These are phyloP conservation scores for Golovinomyces cichoracearum DNA, from an alignment of 2,329 filamentous ascomycete genomes.

Conservation along the genomic window DNA sequence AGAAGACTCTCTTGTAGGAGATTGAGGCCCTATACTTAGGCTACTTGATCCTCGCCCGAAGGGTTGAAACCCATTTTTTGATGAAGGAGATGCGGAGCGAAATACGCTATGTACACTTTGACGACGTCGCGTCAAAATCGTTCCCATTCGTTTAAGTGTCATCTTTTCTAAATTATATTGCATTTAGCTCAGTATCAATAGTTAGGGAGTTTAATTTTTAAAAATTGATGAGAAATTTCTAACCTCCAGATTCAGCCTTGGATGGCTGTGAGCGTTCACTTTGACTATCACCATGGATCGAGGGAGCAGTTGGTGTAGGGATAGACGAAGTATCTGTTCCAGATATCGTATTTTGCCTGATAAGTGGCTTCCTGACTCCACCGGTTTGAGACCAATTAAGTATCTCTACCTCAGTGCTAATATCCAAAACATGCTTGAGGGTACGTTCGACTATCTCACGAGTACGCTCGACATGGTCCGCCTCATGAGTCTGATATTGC, in stretches of 20 bases:
- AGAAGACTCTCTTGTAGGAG: slow-evolving; percentile 31
- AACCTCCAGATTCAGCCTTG: slow-evolving; percentile 1
- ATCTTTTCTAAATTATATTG: not conserved
- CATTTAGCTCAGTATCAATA: not conserved
- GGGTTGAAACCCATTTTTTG: slow-evolving; percentile 24
- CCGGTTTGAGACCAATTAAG: slow-evolving; percentile 33
- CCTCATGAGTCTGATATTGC: slow-evolving; percentile 76
- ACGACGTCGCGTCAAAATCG: slow-evolving; percentile 38
- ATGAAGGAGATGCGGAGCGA: slow-evolving; percentile 28
- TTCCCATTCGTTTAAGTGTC: slow-evolving; percentile 28
- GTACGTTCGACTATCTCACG: slow-evolving; percentile 53
- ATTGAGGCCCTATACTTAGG: slow-evolving; percentile 26
- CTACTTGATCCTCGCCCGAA: slow-evolving; percentile 37
- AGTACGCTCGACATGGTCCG: slow-evolving; percentile 57
- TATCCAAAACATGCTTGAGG: slow-evolving; percentile 57
- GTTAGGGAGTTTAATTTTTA: slow-evolving; percentile 5
- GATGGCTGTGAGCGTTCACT: slow-evolving; percentile 10
- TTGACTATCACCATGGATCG: slow-evolving; percentile 9
- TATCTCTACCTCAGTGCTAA: slow-evolving; percentile 71
- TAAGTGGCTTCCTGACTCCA: slow-evolving; percentile 15
- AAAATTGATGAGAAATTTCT: not conserved
- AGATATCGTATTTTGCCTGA: slow-evolving; percentile 12
- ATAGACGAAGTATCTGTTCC: slow-evolving; percentile 4
- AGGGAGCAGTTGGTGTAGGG: slow-evolving; percentile 10
- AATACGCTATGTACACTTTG: slow-evolving; percentile 39